These are phyloP conservation scores for Naganishia liquefaciens DNA, from an alignment of 1,284 basidiomycete genomes.

Conservation along the genomic window DNA sequence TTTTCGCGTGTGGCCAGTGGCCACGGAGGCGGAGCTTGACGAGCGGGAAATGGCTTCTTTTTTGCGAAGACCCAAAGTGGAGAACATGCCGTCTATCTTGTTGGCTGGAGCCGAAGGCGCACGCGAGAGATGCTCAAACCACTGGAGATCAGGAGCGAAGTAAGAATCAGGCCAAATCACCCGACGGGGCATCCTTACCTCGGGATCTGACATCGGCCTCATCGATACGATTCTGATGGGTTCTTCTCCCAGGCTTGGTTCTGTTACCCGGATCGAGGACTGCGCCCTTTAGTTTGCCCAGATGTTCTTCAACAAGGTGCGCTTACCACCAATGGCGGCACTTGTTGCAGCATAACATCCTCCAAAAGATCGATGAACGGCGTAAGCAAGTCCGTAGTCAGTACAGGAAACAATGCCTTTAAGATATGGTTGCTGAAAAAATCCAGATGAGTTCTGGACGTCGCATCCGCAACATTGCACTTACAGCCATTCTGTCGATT, in stretches of 20 bases:
- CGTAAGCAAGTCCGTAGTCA: slow-evolving; percentile 52
- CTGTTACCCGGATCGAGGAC: slow-evolving; percentile 50
- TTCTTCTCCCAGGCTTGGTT: slow-evolving; percentile 47
- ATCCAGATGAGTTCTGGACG: neutral
- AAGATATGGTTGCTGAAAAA: slow-evolving; percentile 45
- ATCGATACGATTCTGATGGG: slow-evolving; percentile 50
- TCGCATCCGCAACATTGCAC: neutral
- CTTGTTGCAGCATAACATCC: slow-evolving; percentile 51
- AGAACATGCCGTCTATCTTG: neutral
- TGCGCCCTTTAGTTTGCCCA: slow-evolving; percentile 18
- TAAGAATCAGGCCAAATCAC: neutral
- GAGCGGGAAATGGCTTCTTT: neutral
- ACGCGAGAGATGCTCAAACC: slow-evolving; percentile 47
- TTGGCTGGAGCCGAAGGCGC: slow-evolving; percentile 28
- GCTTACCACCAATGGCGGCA: slow-evolving; percentile 50
- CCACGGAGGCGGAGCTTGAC: neutral
- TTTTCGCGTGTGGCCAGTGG: neutral
- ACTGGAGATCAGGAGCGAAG: slow-evolving; percentile 34
- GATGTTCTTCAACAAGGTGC: neutral
- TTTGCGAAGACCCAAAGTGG: slow-evolving; percentile 1
- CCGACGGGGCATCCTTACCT: slow-evolving; percentile 13
- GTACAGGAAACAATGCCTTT: slow-evolving; percentile 50
- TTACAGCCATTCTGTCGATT: slow-evolving; percentile 24
- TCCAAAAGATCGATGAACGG: slow-evolving; percentile 54
- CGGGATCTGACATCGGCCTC: slow-evolving; percentile 46